These are phyloP conservation scores for Immersiporthe knoxdaviesiana DNA, from an alignment of 2,329 filamentous ascomycete species.

Conservation along the genomic window DNA sequence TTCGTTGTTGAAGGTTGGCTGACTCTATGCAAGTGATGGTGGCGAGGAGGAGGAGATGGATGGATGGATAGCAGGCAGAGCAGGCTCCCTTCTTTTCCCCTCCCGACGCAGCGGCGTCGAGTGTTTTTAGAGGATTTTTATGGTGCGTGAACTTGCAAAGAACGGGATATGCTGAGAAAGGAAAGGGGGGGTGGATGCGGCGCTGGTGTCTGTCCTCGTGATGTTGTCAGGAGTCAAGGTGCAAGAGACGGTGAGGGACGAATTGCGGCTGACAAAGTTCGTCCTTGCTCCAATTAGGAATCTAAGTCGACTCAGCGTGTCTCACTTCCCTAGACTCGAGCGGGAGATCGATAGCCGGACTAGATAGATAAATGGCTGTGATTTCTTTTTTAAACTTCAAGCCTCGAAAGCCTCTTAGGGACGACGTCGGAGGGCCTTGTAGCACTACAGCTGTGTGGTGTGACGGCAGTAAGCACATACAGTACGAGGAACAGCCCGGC, in stretches of 20 bases:
- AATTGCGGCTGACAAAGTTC: background rate
- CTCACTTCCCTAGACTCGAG: background rate
- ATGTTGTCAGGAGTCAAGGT: conserved; percentile 1
- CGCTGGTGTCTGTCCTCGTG: background rate
- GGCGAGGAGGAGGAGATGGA: background rate
- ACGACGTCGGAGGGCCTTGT: conserved; percentile 1
- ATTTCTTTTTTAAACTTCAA: background rate
- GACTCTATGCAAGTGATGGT: background rate
- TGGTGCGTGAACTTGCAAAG: background rate
- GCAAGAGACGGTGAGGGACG: conserved; percentile 6
- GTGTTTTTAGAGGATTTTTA: background rate
- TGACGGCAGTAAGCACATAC: background rate
- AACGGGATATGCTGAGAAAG: background rate
- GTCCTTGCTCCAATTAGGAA: background rate
- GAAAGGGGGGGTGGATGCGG: background rate
- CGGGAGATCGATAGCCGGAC: background rate
- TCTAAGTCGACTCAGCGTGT: background rate
- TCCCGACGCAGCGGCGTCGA: background rate
- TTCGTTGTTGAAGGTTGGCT: background rate
- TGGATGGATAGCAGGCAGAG: background rate
- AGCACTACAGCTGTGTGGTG: background rate
- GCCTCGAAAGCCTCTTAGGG: background rate
- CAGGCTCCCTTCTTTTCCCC: background rate
- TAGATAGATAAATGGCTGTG: background rate
- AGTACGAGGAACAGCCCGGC: background rate